Percentiles rank a stretch among this genome's conserved stretches.
phyloP scores from a whole-genome alignment of 2,329 filamentous ascomycete species.

The Hypoxylon sp. region DNA sequence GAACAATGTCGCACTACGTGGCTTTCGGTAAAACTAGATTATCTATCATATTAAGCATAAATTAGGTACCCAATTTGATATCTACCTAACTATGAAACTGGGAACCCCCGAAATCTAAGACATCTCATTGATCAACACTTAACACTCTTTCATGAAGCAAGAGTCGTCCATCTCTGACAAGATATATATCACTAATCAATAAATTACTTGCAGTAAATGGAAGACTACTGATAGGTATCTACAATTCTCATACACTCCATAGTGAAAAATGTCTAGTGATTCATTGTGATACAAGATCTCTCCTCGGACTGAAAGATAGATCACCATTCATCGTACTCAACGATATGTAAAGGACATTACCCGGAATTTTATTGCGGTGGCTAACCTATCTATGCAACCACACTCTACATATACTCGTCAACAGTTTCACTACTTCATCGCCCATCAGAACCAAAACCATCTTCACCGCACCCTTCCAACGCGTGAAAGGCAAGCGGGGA shows the following conservation, averaged over 20 bases:
- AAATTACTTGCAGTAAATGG: no score
- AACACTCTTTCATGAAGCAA: not conserved
- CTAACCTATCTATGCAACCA: constrained; percentile 39
- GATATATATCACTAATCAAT: no score
- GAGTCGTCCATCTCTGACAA: no score
- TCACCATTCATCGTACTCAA: not conserved
- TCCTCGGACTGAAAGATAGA: not conserved
- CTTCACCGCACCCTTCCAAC: not conserved
- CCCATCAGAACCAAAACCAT: constrained; percentile 11
- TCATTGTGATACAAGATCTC: not conserved
- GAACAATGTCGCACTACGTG: not conserved
- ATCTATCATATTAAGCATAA: not conserved
- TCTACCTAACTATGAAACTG: not conserved
- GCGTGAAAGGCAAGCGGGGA: constrained; percentile 6
- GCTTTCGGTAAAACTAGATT: not conserved
- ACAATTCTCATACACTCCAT: not conserved
- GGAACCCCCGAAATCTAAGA: not conserved
- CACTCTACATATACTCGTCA: constrained; percentile 37
- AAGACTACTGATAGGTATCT: not conserved
- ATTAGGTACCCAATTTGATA: not conserved
- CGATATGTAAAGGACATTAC: constrained; percentile 12
- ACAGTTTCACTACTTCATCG: constrained; percentile 34
- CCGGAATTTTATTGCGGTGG: constrained; percentile 35
- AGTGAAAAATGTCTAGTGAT: not conserved
- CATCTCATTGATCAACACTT: not conserved